A percentile compares a stretch with the other conserved stretches of the same genome.
phyloP scores from a whole-genome alignment of 257 asterid genomes.

The Solanum raphanifolium region DNA sequence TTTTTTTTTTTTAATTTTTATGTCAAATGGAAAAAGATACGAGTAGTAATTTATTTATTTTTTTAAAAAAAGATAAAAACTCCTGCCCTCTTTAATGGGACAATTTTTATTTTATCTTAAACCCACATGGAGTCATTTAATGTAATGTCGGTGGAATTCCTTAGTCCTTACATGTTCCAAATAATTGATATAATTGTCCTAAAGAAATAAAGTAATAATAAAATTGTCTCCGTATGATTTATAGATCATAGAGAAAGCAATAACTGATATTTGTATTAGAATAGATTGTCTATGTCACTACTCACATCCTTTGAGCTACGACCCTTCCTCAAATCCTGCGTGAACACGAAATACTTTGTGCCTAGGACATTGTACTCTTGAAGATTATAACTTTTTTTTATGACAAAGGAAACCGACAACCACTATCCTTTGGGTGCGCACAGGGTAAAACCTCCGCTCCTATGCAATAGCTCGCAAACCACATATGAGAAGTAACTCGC shows the following conservation, averaged over 20 bases:
- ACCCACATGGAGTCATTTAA: not conserved
- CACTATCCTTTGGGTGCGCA: not conserved
- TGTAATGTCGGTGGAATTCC: not conserved
- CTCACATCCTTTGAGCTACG: not conserved
- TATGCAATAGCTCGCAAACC: not conserved
- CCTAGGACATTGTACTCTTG: not conserved
- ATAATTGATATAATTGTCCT: not conserved
- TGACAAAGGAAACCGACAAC: too few species aligned
- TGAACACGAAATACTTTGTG: not conserved
- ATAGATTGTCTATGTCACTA: not conserved
- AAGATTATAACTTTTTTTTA: not conserved
- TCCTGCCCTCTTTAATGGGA: not conserved
- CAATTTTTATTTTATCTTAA: not conserved
- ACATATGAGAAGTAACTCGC: not conserved
- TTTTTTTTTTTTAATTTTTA: not conserved
- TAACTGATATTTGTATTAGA: accelerated
- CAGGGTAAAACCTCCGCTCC: too few species aligned
- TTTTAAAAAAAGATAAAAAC: not conserved
- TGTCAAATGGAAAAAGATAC: too few species aligned
- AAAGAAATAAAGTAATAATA: not conserved
- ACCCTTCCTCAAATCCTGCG: not conserved
- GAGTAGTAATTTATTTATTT: too few species aligned
- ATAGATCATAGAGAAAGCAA: not conserved
- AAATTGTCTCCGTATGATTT: not conserved
- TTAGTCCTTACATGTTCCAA: not conserved